phyloP scores from a whole-genome alignment of 1,284 basidiomycete genomes.

The Leccinum solheimii region DNA sequence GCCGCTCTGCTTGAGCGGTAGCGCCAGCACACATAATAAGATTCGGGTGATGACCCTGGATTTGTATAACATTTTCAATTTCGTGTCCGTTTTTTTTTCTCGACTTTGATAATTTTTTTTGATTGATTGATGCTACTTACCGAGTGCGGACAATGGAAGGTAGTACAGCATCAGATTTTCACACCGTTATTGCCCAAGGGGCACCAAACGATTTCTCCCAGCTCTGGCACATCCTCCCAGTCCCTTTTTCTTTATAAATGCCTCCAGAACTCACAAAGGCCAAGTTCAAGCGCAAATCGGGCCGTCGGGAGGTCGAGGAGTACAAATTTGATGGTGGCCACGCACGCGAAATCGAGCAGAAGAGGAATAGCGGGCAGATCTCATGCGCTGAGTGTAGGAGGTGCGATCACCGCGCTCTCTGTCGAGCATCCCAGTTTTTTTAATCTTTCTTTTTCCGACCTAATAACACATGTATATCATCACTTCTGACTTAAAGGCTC shows the following conservation, averaged over 20 bases:
- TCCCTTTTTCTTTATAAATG: constrained; percentile 32
- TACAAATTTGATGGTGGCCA: constrained; percentile 50
- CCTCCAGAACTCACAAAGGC: constrained; percentile 49
- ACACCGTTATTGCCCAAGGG: constrained; percentile 19
- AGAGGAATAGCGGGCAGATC: constrained; percentile 51
- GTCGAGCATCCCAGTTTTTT: constrained; percentile 9
- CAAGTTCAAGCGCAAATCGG: constrained; percentile 47
- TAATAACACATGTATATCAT: constrained; percentile 8
- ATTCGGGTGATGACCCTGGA: constrained; percentile 19
- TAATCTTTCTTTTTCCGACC: constrained; percentile 24
- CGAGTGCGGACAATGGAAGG: constrained; percentile 9
- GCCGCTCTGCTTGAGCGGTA: neutral
- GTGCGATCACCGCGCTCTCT: constrained; percentile 49
- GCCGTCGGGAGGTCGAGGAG: constrained; percentile 49
- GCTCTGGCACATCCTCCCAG: constrained; percentile 1
- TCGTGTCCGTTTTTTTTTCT: neutral
- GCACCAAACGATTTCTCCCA: constrained; percentile 18
- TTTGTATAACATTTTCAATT: neutral
- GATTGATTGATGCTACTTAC: neutral
- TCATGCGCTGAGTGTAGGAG: constrained; percentile 66
- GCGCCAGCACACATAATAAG: neutral
- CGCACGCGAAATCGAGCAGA: constrained; percentile 53
- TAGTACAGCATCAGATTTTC: constrained; percentile 27
- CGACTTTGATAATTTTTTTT: neutral
- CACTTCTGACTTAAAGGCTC: constrained; percentile 42